A percentile compares a stretch with the other conserved stretches of the same genome.
phyloP scores from a whole-genome alignment of 495 filamentous ascomycete species.

The Penicillium bovifimosum region DNA sequence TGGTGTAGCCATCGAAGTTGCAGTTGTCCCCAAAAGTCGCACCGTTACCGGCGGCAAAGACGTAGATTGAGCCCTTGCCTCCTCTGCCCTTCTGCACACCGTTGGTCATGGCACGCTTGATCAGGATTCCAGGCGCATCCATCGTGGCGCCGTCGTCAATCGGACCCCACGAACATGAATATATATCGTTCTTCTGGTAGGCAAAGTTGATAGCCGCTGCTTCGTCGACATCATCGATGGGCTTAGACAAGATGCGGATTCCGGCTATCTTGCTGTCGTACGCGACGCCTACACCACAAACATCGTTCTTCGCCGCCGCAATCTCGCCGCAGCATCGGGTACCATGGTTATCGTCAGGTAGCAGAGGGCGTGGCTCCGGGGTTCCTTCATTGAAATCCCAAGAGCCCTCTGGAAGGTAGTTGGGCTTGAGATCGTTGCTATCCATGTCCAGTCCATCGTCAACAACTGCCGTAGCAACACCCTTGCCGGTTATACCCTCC shows the following conservation, averaged over 20 bases:
- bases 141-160: slow-evolving; percentile 88
- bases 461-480: slow-evolving; percentile 84
- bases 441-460: slow-evolving; percentile 98
- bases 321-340: slow-evolving; percentile 95
- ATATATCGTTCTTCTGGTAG: slow-evolving; percentile 88
- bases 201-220: slow-evolving; percentile 88
- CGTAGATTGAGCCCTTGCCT: slow-evolving; percentile 85
- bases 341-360: slow-evolving; percentile 81
- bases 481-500: slow-evolving; percentile 86
- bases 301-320: slow-evolving; percentile 80
- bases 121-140: slow-evolving; percentile 88
- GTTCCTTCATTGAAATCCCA: slow-evolving; percentile 91
- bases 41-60: slow-evolving; percentile 96
- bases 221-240: slow-evolving; percentile 91
- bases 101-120: slow-evolving; percentile 84
- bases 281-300: slow-evolving; percentile 93
- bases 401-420: slow-evolving; percentile 85
- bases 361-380: slow-evolving; percentile 69
- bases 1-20: slow-evolving; percentile 99
- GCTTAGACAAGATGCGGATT: slow-evolving; percentile 81
- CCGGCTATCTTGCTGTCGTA: slow-evolving; percentile 87
- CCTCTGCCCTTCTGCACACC: slow-evolving; percentile 82
- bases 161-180: slow-evolving; percentile 97
- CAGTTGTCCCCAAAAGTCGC: slow-evolving; percentile 87
- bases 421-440: slow-evolving; percentile 85